phyloP scores from a whole-genome alignment of 108 stramenopile genomes.

The Cyclotella cryptica region DNA sequence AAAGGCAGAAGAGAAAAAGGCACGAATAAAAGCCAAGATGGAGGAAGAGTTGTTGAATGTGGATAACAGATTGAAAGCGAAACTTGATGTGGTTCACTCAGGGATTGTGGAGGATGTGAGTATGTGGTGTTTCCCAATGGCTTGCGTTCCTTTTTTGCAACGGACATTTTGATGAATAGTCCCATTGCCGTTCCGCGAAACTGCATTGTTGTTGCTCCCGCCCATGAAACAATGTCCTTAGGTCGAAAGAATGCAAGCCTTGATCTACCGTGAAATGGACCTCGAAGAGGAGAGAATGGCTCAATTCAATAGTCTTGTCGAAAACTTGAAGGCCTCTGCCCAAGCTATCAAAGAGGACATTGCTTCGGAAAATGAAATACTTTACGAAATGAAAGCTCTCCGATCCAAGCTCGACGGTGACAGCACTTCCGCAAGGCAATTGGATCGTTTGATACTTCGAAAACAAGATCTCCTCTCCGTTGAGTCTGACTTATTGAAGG shows the following conservation, averaged over 20 bases:
- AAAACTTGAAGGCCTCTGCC: constrained; percentile 2
- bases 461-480: not conserved
- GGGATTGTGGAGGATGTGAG: constrained; percentile 10
- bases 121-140: not conserved
- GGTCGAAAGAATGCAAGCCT: constrained; percentile 8
- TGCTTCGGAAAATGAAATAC: not conserved
- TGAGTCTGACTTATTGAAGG: constrained; percentile 6
- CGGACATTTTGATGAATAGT: not conserved
- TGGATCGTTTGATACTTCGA: not conserved
- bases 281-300: constrained; percentile 9
- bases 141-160: not conserved
- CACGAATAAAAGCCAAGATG: constrained; percentile 6
- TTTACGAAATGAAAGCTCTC: not conserved
- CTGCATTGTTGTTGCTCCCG: too few relatives aligned
- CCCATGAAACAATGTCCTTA: too few relatives aligned
- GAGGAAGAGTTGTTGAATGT: constrained; percentile 1
- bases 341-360: constrained; percentile 7
- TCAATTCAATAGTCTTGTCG: not conserved
- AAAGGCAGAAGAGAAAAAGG: constrained; percentile 18
- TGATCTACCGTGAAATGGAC: constrained; percentile 7
- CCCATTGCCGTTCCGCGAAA: too few relatives aligned
- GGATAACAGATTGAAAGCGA: constrained; percentile 1
- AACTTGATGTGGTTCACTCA: not conserved
- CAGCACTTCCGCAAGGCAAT: not conserved
- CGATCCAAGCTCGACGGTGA: not conserved